Conservation (phyloP, 371 early-diverging fungal genomes). For the Apophysomyces trapeziformis region DNA sequence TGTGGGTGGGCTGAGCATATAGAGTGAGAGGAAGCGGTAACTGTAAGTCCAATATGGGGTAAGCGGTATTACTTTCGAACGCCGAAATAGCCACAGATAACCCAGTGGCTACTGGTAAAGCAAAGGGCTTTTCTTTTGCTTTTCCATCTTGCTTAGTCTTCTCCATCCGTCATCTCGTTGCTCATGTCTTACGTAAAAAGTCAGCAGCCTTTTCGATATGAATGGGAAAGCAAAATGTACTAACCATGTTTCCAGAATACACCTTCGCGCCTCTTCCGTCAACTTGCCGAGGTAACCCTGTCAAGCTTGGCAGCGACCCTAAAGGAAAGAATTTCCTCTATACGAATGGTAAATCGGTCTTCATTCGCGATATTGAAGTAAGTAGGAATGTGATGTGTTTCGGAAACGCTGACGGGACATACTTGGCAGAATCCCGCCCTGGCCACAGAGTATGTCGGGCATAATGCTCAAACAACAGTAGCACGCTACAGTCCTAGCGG, state of each 20-base stretch:
- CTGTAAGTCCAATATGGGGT: no score
- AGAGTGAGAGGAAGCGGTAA: no score
- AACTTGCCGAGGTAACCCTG: slow-evolving; percentile 81
- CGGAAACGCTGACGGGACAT: not conserved
- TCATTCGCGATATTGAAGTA: slow-evolving; percentile 87
- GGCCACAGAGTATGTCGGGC: slow-evolving; percentile 86
- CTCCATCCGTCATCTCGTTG: not conserved
- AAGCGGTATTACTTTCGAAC: no score
- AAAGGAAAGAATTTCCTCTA: slow-evolving; percentile 87
- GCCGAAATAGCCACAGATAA: no score
- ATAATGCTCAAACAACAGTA: slow-evolving; percentile 78
- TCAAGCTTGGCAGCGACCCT: slow-evolving; percentile 85
- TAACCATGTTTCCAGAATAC: slow-evolving; percentile 44
- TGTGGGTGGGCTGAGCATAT: no score
- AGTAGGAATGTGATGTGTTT: not conserved
- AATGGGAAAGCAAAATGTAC: not conserved
- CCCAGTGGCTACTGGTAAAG: not conserved
- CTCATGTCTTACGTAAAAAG: not conserved
- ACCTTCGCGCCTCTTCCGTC: slow-evolving; percentile 81
- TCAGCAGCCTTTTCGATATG: not conserved
- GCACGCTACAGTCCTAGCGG: slow-evolving; percentile 93
- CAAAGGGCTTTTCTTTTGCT: not conserved
- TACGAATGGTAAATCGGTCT: slow-evolving; percentile 88
- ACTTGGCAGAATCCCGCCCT: slow-evolving; percentile 74
- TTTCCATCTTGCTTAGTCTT: not conserved